Conservation (phyloP, 2,329 filamentous ascomycete genomes). For the Beauveria caledonica region DNA sequence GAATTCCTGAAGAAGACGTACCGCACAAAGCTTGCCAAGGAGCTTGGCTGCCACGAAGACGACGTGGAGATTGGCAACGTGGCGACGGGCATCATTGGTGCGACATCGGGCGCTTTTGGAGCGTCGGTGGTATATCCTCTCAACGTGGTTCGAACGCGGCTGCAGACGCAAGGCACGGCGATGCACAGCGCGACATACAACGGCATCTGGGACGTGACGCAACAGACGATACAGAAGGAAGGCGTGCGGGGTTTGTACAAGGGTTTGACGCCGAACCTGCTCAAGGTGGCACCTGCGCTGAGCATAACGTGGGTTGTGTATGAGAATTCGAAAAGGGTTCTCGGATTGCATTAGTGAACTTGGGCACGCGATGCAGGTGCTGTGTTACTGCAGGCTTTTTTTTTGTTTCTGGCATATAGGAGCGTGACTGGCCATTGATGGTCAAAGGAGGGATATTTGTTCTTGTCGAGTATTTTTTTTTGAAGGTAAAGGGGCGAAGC, state of each 20-base stretch:
- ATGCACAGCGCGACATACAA: conserved; percentile 86
- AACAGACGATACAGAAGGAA: conserved; percentile 74
- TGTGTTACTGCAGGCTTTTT: not conserved
- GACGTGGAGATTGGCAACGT: conserved; percentile 76
- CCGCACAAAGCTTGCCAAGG: conserved; percentile 59
- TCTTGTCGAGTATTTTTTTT: not conserved
- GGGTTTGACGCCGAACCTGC: conserved; percentile 84
- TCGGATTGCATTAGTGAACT: conserved; percentile 41
- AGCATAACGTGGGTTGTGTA: conserved; percentile 94
- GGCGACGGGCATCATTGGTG: conserved; percentile 79
- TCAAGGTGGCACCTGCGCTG: conserved; percentile 93
- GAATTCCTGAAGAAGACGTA: conserved; percentile 80
- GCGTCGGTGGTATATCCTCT: conserved; percentile 92
- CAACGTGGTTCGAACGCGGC: conserved; percentile 81
- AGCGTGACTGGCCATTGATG: not conserved
- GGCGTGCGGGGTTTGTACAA: conserved; percentile 85
- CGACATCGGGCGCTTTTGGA: conserved; percentile 82
- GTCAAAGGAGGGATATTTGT: not conserved
- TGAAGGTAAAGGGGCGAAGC: not conserved
- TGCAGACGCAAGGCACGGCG: conserved; percentile 92
- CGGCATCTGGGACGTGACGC: conserved; percentile 81
- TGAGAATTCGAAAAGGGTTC: conserved; percentile 73
- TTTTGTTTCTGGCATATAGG: conserved; percentile 8
- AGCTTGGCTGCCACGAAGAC: conserved; percentile 67
- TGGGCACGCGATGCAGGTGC: not conserved